Evolutionary conservation across 441 rosid genomes (phyloP).

Genomic region (Bruguiera hainesii): DNA sequence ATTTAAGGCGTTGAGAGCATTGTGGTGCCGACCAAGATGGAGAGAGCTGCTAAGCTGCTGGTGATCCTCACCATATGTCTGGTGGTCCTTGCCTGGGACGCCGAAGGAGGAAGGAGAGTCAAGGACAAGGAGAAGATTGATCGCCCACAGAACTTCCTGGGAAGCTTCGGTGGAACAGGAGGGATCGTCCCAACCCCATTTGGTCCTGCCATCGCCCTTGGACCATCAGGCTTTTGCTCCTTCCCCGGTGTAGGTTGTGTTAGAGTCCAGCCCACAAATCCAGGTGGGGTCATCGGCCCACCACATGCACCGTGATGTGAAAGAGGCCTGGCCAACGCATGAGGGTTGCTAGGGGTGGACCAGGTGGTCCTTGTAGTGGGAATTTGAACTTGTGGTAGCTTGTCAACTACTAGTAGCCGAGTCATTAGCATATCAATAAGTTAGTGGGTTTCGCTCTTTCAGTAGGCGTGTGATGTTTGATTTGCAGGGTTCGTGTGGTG

Average conservation of each 20-base stretch:
- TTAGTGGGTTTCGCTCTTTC: no score
- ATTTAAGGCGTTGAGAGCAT: not conserved
- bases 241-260: slow-evolving; percentile 34
- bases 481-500: no score
- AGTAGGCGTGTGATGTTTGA: no score
- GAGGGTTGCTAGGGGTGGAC: not conserved
- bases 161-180: slow-evolving; percentile 28
- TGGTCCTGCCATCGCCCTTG: slow-evolving; percentile 27
- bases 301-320: slow-evolving; percentile 11
- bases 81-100: slow-evolving; percentile 10
- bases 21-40: not conserved
- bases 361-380: not conserved
- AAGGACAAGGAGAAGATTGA: slow-evolving; percentile 15
- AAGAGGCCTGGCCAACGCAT: not conserved
- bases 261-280: slow-evolving; percentile 23
- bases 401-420: not conserved
- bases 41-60: slow-evolving; percentile 16
- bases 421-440: no score
- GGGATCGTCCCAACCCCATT: slow-evolving; percentile 29
- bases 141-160: slow-evolving; percentile 28
- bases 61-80: slow-evolving; percentile 20
- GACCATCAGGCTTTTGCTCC: slow-evolving; percentile 31
- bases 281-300: slow-evolving; percentile 17
- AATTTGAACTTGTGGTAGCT: not conserved
- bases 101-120: slow-evolving; percentile 24